Conservation (phyloP, 2,329 filamentous ascomycete species). For the Myrmaecium sp. region DNA sequence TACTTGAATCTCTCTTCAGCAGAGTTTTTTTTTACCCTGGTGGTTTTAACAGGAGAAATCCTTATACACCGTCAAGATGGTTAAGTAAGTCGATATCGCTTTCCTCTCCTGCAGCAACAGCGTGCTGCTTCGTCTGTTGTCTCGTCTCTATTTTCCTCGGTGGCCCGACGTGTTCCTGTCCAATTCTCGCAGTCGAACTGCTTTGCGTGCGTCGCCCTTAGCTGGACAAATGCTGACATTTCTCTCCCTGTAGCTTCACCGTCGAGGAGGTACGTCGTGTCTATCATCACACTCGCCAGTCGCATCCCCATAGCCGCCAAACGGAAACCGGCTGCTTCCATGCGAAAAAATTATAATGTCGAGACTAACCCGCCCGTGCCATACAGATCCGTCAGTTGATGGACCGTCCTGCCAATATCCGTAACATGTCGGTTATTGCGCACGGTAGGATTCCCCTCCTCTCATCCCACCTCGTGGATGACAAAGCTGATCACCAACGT, state of each 20-base stretch:
- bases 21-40: conserved; percentile 18
- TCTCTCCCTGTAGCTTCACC: conserved; percentile 68
- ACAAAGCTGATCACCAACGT: conserved; percentile 4
- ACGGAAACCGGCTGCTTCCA: too few relatives aligned
- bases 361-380: neutral
- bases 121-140: neutral
- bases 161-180: neutral
- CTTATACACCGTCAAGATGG: conserved; percentile 83
- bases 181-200: neutral
- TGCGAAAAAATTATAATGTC: neutral
- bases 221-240: conserved; percentile 30
- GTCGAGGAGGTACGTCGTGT: conserved; percentile 69
- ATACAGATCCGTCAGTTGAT: conserved; percentile 54
- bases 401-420: conserved; percentile 62
- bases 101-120: neutral
- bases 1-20: conserved; percentile 12
- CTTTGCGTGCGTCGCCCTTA: too few relatives aligned
- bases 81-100: conserved; percentile 63
- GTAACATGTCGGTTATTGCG: conserved; percentile 99
- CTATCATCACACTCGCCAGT: neutral
- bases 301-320: neutral
- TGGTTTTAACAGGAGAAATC: conserved; percentile 15
- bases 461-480: neutral
- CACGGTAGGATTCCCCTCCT: conserved; percentile 52
- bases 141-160: too few relatives aligned